Conservation (phyloP, 805 yeast species). For the Ogataea sp. region DNA sequence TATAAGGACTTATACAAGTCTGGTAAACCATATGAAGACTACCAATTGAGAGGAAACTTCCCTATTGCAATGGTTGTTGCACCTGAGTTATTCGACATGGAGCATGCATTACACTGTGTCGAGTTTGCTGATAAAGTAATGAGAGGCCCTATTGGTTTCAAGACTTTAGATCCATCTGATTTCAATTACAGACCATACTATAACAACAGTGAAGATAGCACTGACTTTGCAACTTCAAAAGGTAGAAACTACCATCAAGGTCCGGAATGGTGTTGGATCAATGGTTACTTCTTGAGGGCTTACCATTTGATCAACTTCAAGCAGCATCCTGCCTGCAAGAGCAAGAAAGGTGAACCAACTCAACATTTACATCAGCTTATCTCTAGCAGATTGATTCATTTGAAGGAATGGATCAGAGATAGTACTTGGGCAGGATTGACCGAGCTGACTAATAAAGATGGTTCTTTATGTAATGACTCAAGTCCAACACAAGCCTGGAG, state of each 20-base stretch:
- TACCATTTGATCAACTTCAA: slow-evolving; percentile 44
- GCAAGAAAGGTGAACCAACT: slow-evolving; percentile 31
- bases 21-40: slow-evolving; percentile 88
- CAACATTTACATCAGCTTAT: slow-evolving; percentile 49
- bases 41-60: slow-evolving; percentile 87
- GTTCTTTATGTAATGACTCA: slow-evolving; percentile 73
- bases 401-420: slow-evolving; percentile 59
- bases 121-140: slow-evolving; percentile 62
- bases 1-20: slow-evolving; percentile 80
- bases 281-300: slow-evolving; percentile 84
- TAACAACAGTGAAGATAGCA: slow-evolving; percentile 67
- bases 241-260: slow-evolving; percentile 98
- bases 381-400: slow-evolving; percentile 53
- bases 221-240: slow-evolving; percentile 86
- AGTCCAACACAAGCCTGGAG: slow-evolving; percentile 99
- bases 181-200: slow-evolving; percentile 89
- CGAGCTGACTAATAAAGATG: slow-evolving; percentile 86
- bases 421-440: slow-evolving; percentile 92
- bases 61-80: slow-evolving; percentile 92
- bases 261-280: slow-evolving; percentile 96
- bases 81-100: slow-evolving; percentile 74
- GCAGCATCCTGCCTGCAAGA: slow-evolving; percentile 27
- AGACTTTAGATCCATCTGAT: slow-evolving; percentile 88
- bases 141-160: slow-evolving; percentile 88
- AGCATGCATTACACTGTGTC: slow-evolving; percentile 57